Evolutionary conservation across 352 stramenopile genomes (phyloP), one percentile per base, ranked within the genome.

Genomic region (Phytophthora pini): DNA sequence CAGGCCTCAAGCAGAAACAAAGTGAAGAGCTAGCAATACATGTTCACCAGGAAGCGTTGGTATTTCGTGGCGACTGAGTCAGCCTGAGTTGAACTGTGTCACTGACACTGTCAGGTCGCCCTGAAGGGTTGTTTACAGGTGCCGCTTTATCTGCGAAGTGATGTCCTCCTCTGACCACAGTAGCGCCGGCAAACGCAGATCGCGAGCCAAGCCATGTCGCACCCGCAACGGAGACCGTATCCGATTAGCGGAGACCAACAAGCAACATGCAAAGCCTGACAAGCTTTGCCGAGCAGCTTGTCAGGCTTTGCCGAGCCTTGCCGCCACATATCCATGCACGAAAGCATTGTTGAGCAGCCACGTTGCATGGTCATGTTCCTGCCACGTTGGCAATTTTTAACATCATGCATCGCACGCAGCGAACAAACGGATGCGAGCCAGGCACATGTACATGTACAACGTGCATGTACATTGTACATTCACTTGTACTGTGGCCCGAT

Each of bases 21-120:
- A 53, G 56, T 57, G 47, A 57, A 63, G 62, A 68, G 45, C 50
- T 43, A 61, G 56, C 57, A 54, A 73, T 73, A 73, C 60, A 73
- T 73, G 53, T 65, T 57, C 41, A 32, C 20, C 11, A 59, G 39
- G 40, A 46, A 38, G 49, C 11, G 39, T 49, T 68, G 22, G 43
- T 64, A 51, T 63, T 63, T 61, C 45, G 51, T 45, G 38, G 43
- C 36, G 7, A n/a, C 50, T 61, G 56, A 71, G 38, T 69, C 47
- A 56, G 58, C 27, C 10, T 13, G 26, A 43, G 47, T 49, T 41
- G 52, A 22, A 43, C 38, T 43, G 38, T 20, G 38, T 44, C 17
- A 20, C 17, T 20, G 17, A 20, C 17, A 20, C 17, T 20, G 17
- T 20, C 43, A 54, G 43, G 32, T 39, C 39, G 45, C 27, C 36